Conservation (phyloP, 2,329 filamentous ascomycete species). For the Botrytis aclada region DNA sequence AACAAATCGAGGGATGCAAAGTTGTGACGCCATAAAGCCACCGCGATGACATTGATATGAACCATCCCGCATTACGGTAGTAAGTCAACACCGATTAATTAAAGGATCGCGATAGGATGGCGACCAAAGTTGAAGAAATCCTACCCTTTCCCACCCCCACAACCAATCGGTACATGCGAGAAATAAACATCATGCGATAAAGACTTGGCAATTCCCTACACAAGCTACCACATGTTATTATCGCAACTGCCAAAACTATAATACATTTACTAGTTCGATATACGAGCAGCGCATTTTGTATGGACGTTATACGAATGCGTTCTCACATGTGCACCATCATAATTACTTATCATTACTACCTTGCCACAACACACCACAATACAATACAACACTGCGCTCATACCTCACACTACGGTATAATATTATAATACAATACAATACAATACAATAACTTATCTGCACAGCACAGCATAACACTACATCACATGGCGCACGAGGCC, state of each 20-base stretch:
- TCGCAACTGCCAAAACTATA: not conserved
- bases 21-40: not conserved
- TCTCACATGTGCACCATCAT: not conserved
- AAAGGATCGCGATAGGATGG: not conserved
- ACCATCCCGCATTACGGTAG: not conserved
- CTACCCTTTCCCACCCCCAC: not conserved
- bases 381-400: not conserved
- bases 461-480: not conserved
- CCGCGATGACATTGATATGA: not conserved
- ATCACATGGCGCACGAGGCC: not conserved
- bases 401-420: not conserved
- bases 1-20: not conserved
- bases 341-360: not conserved
- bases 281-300: not conserved
- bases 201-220: not conserved
- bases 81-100: not conserved
- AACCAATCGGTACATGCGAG: not conserved
- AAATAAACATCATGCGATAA: not conserved
- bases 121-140: not conserved
- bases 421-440: not conserved
- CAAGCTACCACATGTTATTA: not conserved
- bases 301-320: not conserved
- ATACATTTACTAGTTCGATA: not conserved
- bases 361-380: not conserved
- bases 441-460: not conserved